A percentile compares a stretch with the other conserved stretches of the same genome.
phyloP scores from a whole-genome alignment of 2,329 filamentous ascomycete genomes.

The Aspergillus neoniger region DNA sequence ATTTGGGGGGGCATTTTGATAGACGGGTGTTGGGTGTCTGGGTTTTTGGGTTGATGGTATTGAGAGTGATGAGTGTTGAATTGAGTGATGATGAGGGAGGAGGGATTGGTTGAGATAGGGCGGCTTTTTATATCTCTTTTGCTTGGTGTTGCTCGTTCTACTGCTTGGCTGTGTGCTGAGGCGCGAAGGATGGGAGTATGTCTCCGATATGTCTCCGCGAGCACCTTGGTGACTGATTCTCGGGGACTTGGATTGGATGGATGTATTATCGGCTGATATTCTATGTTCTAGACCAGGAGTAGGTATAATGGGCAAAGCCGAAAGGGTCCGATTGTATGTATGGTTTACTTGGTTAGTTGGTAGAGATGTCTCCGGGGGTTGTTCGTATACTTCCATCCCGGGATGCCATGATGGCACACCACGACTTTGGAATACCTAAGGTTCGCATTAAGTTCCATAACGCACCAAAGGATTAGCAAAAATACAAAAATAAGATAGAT shows the following conservation, averaged over 20 bases:
- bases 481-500: neutral
- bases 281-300: neutral
- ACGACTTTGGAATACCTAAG: accelerated
- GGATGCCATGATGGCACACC: no score
- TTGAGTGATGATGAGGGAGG: neutral
- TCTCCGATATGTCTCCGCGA: conserved; percentile 20
- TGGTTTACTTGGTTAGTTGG: no score
- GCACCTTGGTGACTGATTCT: neutral
- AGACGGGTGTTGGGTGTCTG: neutral
- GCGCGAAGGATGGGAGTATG: conserved; percentile 1
- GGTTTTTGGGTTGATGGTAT: no score
- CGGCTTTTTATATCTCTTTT: neutral
- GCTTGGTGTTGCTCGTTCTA: neutral
- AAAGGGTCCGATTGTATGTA: no score
- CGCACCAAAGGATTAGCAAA: neutral
- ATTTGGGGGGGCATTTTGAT: neutral
- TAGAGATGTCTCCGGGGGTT: no score
- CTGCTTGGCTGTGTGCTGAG: neutral
- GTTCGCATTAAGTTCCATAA: no score
- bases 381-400: no score
- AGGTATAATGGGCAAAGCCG: no score
- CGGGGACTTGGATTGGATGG: neutral
- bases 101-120: neutral
- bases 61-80: neutral
- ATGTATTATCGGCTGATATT: neutral